Base-by-base conservation (phyloP, 495 filamentous ascomycete species). In the Pyrenula massariospora region DNA sequence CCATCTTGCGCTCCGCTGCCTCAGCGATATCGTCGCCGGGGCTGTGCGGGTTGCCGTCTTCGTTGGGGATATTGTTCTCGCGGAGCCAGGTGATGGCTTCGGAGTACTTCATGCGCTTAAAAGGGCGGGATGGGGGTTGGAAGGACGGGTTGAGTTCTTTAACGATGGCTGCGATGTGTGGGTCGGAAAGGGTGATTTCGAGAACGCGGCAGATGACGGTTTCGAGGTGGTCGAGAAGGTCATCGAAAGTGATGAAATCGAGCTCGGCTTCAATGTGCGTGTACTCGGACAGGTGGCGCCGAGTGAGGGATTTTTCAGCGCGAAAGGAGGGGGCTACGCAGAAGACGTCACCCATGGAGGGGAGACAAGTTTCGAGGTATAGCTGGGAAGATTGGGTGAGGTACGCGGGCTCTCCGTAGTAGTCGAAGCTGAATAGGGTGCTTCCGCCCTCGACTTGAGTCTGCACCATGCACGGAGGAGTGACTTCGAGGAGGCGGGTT, bases 11-110 rank as follows among this genome's bases (percentile, higher is more conserved):
- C 79, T 99, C 93, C 1, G 93, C 94, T 3, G 93, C 93, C 73
- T 99, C 93, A 47, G 94, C 94, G 59, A 99, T 99, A 66, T 99
- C 93, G 69, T 97, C 94, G 59, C 93, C 94, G 66, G 97, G 97
- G 36, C 79, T 73, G 65, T 99, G 93, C 12, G 86, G 81, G 61
- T 94, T 75, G 60, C 86, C 91, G 56, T 97, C 89, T 72, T 96
- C 92, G 78, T 96, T 96, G 63, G 74, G 78, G 59, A 97, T 95
- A 58, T 90, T 80, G 73, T 95, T 86, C 60, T 89, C 81, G 65
- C 79, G 78, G 57, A 99, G 79, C 94, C 94, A 99, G 36, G 87
- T 77, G 65, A 99, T 97, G 36, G 93, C 94, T 54, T 97, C 91
- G 19, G 78, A 72, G 75, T 99, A 97, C 71, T 83, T 85, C 94